phyloP scores from a whole-genome alignment of 805 yeast genomes.

The Wickerhamiella cacticola region DNA sequence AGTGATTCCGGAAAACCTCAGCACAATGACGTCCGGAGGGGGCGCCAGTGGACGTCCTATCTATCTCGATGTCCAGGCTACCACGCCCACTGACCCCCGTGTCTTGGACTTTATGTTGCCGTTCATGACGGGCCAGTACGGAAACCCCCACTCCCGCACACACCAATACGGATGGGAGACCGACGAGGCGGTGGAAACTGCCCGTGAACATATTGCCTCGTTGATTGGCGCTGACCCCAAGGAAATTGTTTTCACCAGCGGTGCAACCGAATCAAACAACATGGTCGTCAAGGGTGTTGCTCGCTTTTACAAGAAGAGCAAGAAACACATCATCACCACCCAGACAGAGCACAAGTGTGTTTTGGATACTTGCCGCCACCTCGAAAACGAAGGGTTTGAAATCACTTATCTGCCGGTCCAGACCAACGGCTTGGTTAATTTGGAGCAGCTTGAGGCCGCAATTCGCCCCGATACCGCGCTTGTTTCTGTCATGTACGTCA shows the following conservation, averaged over 20 bases:
- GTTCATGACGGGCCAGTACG: constrained; percentile 70
- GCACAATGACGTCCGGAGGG: constrained; percentile 12
- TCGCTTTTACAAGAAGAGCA: constrained; percentile 77
- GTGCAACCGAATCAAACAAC: constrained; percentile 96
- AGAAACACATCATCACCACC: constrained; percentile 87
- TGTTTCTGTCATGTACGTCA: constrained; percentile 93
- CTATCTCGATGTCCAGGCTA: constrained; percentile 94
- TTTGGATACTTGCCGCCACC: constrained; percentile 85
- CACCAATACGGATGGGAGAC: constrained; percentile 99
- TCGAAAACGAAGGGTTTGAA: constrained; percentile 95
- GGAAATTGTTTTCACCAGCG: constrained; percentile 92
- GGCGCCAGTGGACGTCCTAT: constrained; percentile 55
- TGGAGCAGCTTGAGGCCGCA: constrained; percentile 66
- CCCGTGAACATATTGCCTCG: constrained; percentile 70
- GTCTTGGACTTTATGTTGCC: constrained; percentile 43
- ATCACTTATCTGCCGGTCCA: constrained; percentile 84
- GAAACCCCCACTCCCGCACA: constrained; percentile 95
- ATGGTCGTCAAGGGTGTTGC: constrained; percentile 94
- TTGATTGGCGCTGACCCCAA: constrained; percentile 89
- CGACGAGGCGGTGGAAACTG: constrained; percentile 76
- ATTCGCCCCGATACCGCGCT: constrained; percentile 84
- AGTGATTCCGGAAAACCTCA: constrained; percentile 8
- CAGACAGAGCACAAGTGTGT: constrained; percentile 99
- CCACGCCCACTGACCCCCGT: constrained; percentile 96
- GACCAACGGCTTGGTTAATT: constrained; percentile 62